Base-by-base conservation (phyloP, 768 basidiomycete genomes). In the Amanita inopinata region DNA sequence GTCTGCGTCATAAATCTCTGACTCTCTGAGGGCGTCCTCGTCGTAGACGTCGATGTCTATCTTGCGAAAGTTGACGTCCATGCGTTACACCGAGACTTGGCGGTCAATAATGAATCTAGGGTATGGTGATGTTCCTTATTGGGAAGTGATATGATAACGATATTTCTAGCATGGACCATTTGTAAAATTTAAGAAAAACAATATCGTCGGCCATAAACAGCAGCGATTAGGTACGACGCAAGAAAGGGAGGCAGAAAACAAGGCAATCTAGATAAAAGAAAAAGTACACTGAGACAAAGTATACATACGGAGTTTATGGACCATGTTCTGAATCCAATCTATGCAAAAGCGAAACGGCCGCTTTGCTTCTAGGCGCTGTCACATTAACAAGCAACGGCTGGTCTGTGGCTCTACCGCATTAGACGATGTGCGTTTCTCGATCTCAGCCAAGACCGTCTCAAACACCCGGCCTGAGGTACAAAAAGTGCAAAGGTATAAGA, bases 1-100 rank as follows among this genome's bases (percentile, higher is more conserved):
- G 56, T 97, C 92, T 2, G 84, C 73, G 22, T 87, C 83, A 58
- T 83, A 93, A 20, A 97, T 76, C 51, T 94, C 91, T 11, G 75
- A 76, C 46, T 92, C 86, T 33, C 81, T 74, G 5, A 97, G 63
- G 17, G 79, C 74, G 53, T 97, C 94, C 60, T 97, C 94, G 57
- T 98, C 94, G 65, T 80, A 89, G 30, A 67, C 72, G 65, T 98
- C 94, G 56, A 97, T 83, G 66, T 97, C 83, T 64, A 96, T 90
- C 64, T 92, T 93, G 53, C 93, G 73, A 63, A 91, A 96, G 40
- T 79, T 76, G 47, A 58, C 58, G 36, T 72, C 70, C 66, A 69
- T 70, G 41, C 3, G 6, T 28, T 28, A 28, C n/a, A 7, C n/a
- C 27, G 27, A 28, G 27, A 28, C 7, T 7, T 28, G 27, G 7